Percentiles rank a stretch among this genome's conserved stretches.
These are phyloP conservation scores for Irpex sp. DNA, from an alignment of 1,284 basidiomycete species.

Conservation along the genomic window DNA sequence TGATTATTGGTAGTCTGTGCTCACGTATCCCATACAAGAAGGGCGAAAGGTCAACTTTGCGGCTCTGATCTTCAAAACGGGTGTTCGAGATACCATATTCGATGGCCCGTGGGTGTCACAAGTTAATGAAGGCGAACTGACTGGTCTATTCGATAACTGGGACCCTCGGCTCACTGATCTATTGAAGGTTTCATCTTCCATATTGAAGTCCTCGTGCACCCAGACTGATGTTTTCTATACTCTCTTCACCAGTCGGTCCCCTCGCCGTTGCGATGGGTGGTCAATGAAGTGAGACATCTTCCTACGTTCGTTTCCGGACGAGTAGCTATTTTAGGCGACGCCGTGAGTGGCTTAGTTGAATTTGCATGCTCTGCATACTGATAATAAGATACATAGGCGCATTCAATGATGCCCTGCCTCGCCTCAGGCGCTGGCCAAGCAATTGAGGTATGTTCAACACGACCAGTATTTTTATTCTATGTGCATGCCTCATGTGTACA, in stretches of 20 bases:
- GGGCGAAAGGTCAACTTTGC: conserved; percentile 57
- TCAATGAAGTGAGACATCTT: conserved; percentile 35
- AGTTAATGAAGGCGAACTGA: conserved; percentile 44
- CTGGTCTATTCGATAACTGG: conserved; percentile 48
- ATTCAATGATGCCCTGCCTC: conserved; percentile 38
- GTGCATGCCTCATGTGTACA: not conserved
- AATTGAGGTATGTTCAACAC: conserved; percentile 11
- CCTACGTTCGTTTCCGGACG: conserved; percentile 31
- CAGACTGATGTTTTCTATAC: not conserved
- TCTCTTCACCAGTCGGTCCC: not conserved
- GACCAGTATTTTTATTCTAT: not conserved
- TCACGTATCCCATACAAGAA: conserved; percentile 56
- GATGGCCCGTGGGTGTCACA: conserved; percentile 52
- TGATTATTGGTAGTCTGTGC: conserved; percentile 44
- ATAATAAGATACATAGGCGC: conserved; percentile 38
- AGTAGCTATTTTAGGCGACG: conserved; percentile 44
- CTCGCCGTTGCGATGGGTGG: conserved; percentile 28
- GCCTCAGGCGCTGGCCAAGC: conserved; percentile 23
- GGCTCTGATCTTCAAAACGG: conserved; percentile 49
- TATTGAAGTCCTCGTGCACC: not conserved
- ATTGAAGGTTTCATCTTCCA: not conserved
- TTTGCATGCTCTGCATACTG: not conserved
- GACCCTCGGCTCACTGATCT: conserved; percentile 55
- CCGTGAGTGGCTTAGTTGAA: conserved; percentile 31
- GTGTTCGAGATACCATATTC: conserved; percentile 48